Evolutionary conservation across 2,329 filamentous ascomycete genomes (phyloP).

Genomic region (Beauveria australis): DNA sequence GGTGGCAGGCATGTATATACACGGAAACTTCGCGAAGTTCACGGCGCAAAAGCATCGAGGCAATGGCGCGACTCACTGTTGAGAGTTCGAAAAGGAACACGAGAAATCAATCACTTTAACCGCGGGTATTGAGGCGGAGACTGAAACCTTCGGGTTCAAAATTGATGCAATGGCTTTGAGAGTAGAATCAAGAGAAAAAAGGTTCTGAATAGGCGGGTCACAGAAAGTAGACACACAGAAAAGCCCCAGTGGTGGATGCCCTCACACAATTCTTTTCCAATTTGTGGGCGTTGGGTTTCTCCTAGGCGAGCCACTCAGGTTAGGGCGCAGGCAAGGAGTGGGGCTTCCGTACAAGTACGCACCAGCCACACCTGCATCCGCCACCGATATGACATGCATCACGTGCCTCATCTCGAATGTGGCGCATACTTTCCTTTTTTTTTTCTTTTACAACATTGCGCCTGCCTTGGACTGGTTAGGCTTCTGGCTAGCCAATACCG

Average conservation of each 20-base stretch:
- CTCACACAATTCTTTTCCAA: slow-evolving; percentile 7
- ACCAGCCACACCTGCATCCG: slow-evolving; percentile 6
- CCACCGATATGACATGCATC: slow-evolving; percentile 1
- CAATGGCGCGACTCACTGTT: slow-evolving; percentile 25
- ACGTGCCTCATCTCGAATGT: slow-evolving; percentile 6
- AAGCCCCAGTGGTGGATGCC: not conserved
- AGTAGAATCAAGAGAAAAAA: slow-evolving; percentile 20
- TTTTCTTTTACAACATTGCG: not conserved
- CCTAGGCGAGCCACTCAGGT: slow-evolving; percentile 18
- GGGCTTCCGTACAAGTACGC: not conserved
- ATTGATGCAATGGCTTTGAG: slow-evolving; percentile 25
- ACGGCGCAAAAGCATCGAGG: not conserved
- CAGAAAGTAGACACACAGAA: not conserved
- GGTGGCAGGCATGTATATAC: not conserved
- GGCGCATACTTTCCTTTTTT: not conserved
- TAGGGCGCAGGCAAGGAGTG: slow-evolving; percentile 16
- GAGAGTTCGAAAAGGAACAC: slow-evolving; percentile 50
- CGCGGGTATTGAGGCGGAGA: slow-evolving; percentile 86
- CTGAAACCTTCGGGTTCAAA: slow-evolving; percentile 93
- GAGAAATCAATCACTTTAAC: slow-evolving; percentile 99
- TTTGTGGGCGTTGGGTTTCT: slow-evolving; percentile 2
- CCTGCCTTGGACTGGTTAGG: not conserved
- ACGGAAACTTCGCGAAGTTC: not conserved
- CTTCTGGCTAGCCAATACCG: not conserved
- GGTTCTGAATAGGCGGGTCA: not conserved